Percentiles rank a stretch among this genome's conserved stretches.
These are phyloP conservation scores for Chytriomyces sp. DNA, from an alignment of 192 early-diverging fungal species.

Conservation along the genomic window DNA sequence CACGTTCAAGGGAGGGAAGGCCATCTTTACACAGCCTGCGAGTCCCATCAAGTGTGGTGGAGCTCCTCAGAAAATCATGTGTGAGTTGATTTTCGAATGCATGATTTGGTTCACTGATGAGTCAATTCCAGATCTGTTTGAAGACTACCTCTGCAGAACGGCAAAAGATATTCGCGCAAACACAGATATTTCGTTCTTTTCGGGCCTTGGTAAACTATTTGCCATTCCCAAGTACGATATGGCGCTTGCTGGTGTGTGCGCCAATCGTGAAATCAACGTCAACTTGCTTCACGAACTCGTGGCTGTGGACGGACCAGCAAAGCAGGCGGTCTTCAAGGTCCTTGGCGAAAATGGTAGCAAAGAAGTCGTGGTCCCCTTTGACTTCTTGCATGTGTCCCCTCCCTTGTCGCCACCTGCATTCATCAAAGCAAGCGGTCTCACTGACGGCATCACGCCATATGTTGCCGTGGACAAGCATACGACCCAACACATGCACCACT, in stretches of 20 bases:
- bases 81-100: no score
- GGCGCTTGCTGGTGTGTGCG: constrained; percentile 67
- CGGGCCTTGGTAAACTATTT: constrained; percentile 85
- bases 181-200: constrained; percentile 73
- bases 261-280: constrained; percentile 67
- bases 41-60: constrained; percentile 90
- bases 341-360: constrained; percentile 48
- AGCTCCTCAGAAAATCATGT: constrained; percentile 86
- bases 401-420: constrained; percentile 82
- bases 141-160: constrained; percentile 81
- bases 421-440: constrained; percentile 63
- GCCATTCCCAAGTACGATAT: constrained; percentile 81
- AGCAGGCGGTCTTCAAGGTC: constrained; percentile 72
- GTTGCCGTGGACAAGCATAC: no score
- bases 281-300: constrained; percentile 73
- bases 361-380: constrained; percentile 66
- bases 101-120: no score
- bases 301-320: constrained; percentile 63
- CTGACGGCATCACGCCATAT: no score
- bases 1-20: constrained; percentile 72
- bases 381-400: constrained; percentile 85
- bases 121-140: no score
- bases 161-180: constrained; percentile 67
- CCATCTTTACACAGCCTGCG: constrained; percentile 85
- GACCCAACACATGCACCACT: no score